These are phyloP conservation scores for Penicillium robsamsonii DNA, from an alignment of 495 filamentous ascomycete species.

Conservation along the genomic window DNA sequence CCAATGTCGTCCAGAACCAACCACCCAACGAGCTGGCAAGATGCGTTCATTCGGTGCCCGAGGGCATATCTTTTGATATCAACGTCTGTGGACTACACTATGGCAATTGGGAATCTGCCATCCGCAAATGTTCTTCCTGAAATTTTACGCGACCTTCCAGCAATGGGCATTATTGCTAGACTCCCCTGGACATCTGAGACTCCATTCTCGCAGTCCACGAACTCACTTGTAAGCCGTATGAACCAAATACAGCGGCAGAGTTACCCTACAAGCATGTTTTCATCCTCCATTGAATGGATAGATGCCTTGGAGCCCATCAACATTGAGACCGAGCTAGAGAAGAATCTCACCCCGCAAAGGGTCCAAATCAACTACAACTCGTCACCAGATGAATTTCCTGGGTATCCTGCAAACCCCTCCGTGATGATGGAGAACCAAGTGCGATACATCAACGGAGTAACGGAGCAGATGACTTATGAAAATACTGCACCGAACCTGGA, in stretches of 20 bases:
- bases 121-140: constrained; percentile 25
- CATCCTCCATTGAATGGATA: neutral
- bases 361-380: neutral
- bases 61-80: constrained; percentile 38
- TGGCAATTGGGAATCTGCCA: constrained; percentile 29
- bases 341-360: neutral
- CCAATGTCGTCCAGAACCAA: neutral
- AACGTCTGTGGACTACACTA: constrained; percentile 31
- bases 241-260: neutral
- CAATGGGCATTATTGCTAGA: constrained; percentile 21
- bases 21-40: constrained; percentile 29
- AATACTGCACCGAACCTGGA: neutral
- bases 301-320: neutral
- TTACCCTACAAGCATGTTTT: no score
- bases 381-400: neutral
- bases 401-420: neutral
- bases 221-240: no score
- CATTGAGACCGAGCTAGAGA: neutral
- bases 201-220: neutral
- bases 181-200: constrained; percentile 26
- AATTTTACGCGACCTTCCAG: constrained; percentile 26
- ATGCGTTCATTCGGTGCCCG: constrained; percentile 31
- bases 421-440: neutral
- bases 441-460: neutral
- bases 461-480: neutral